Conservation (phyloP, 306 rosid genomes). For the Senna tora region DNA sequence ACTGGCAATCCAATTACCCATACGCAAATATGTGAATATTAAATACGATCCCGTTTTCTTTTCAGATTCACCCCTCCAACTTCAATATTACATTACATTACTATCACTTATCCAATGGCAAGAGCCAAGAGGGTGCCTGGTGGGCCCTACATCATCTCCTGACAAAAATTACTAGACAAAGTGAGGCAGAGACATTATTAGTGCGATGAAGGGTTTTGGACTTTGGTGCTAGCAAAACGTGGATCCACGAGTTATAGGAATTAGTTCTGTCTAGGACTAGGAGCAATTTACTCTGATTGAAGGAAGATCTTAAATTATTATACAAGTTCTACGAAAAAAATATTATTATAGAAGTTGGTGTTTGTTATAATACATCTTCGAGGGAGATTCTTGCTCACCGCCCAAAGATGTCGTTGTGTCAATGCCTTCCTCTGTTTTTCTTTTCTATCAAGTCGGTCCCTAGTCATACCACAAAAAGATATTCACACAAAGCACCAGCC, state of each 20-base stretch:
- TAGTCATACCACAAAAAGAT: background rate
- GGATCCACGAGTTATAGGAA: background rate
- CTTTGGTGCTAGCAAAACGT: background rate
- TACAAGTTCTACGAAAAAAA: no score
- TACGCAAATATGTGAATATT: background rate
- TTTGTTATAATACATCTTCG: background rate
- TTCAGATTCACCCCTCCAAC: background rate
- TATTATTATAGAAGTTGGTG: no score
- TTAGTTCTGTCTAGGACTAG: background rate
- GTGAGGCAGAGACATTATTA: background rate
- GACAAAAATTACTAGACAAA: background rate
- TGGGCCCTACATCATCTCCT: background rate
- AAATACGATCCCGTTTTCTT: background rate
- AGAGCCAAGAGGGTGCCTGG: conserved; percentile 1
- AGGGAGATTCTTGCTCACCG: background rate
- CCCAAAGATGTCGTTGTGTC: background rate
- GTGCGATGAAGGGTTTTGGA: background rate
- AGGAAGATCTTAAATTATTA: background rate
- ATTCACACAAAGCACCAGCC: background rate
- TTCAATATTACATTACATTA: background rate
- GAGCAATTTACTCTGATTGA: background rate
- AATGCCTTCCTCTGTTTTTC: conserved; percentile 6
- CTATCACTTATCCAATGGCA: conserved; percentile 4
- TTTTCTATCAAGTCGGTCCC: background rate
- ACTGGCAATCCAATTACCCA: conserved; percentile 4